Conservation (phyloP, 768 basidiomycete genomes). For the Leucosporidium scottii region DNA sequence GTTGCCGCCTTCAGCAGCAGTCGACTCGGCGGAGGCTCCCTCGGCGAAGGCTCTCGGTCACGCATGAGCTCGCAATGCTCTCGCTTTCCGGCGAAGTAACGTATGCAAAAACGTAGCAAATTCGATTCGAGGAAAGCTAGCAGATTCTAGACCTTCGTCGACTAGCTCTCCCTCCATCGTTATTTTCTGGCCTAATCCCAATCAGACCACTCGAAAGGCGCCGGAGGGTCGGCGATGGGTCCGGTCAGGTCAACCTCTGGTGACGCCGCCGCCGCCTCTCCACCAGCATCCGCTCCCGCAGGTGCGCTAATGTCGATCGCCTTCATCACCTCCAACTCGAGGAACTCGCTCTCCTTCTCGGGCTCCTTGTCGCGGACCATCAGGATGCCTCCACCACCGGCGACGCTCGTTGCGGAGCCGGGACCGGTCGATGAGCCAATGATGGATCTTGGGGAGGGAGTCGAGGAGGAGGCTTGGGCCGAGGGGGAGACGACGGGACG, state of each 20-base stretch:
- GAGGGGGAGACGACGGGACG: slow-evolving; percentile 58
- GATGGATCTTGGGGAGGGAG: not conserved
- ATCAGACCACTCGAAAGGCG: slow-evolving; percentile 27
- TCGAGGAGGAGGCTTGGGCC: slow-evolving; percentile 24
- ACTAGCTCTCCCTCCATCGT: too few relatives aligned
- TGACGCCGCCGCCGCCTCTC: not conserved
- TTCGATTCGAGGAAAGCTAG: too few relatives aligned
- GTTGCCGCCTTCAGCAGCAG: too few relatives aligned
- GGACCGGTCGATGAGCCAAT: slow-evolving; percentile 35
- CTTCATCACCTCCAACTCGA: slow-evolving; percentile 49
- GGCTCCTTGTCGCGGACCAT: slow-evolving; percentile 69
- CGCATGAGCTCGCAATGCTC: too few relatives aligned
- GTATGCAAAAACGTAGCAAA: too few relatives aligned
- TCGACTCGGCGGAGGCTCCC: too few relatives aligned
- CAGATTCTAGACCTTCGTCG: too few relatives aligned
- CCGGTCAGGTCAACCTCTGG: slow-evolving; percentile 7
- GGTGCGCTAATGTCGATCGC: slow-evolving; percentile 23
- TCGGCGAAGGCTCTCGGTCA: too few relatives aligned
- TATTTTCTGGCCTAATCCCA: slow-evolving; percentile 9
- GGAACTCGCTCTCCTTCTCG: slow-evolving; percentile 64
- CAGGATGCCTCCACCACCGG: slow-evolving; percentile 79
- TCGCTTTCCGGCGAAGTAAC: too few relatives aligned
- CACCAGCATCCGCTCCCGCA: slow-evolving; percentile 3
- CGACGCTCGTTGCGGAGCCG: slow-evolving; percentile 9
- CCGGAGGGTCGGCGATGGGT: slow-evolving; percentile 30